phyloP scores from a whole-genome alignment of 768 basidiomycete genomes.

The Rhodosporidiobolus sp. region DNA sequence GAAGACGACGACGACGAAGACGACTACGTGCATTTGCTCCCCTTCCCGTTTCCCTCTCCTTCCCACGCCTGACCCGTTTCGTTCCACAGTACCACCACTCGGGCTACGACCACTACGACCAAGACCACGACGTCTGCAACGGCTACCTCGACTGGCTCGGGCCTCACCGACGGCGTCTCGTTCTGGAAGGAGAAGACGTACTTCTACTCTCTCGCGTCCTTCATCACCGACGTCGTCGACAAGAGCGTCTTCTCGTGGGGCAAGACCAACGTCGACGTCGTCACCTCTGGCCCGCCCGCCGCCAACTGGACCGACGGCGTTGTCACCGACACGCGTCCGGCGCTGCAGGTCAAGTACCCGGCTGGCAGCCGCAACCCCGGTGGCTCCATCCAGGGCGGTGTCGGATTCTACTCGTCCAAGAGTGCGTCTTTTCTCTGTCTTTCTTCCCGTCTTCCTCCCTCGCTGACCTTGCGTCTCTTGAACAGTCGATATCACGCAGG shows the following conservation, averaged over 20 bases:
- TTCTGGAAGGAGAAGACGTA: slow-evolving; percentile 14
- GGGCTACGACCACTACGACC: not conserved
- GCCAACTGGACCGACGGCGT: slow-evolving; percentile 12
- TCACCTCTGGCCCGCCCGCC: slow-evolving; percentile 11
- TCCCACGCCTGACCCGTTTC: not conserved
- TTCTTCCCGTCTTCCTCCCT: not conserved
- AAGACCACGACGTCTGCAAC: not conserved
- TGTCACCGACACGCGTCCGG: slow-evolving; percentile 9
- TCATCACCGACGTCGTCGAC: slow-evolving; percentile 22
- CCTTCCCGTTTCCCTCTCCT: not conserved
- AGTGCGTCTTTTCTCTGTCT: slow-evolving; percentile 20
- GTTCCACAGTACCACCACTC: not conserved
- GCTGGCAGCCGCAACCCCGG: slow-evolving; percentile 35
- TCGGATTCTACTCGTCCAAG: slow-evolving; percentile 41
- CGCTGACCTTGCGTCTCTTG: rapidly evolving
- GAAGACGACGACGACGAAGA: not conserved
- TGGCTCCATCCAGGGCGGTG: slow-evolving; percentile 30
- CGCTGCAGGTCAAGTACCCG: slow-evolving; percentile 42
- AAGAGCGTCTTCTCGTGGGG: slow-evolving; percentile 31
- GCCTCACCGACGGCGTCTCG: not conserved
- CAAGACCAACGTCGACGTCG: slow-evolving; percentile 9
- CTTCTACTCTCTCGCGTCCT: slow-evolving; percentile 20
- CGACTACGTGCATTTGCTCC: not conserved
- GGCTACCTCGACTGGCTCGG: not conserved
- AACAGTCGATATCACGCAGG: slow-evolving; percentile 29